These are phyloP conservation scores for Lodderomyces theae DNA, from an alignment of 1,139 yeast genomes.

Conservation along the genomic window DNA sequence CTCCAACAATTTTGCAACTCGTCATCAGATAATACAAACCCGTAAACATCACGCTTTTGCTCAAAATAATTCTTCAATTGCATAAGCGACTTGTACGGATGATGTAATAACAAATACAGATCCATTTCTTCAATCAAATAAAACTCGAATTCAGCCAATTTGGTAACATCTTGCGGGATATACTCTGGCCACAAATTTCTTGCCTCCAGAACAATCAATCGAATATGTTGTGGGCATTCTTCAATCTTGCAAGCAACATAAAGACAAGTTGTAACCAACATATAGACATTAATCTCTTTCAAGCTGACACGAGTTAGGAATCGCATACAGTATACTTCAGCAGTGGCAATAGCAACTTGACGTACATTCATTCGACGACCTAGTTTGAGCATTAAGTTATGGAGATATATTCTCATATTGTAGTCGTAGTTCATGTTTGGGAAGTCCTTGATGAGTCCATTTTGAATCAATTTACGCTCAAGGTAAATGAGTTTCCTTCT, in stretches of 20 bases:
- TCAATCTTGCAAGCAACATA: conserved; percentile 92
- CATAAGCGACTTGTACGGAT: conserved; percentile 77
- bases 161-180: conserved; percentile 87
- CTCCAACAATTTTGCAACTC: conserved; percentile 90
- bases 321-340: conserved; percentile 77
- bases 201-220: conserved; percentile 81
- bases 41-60: conserved; percentile 24
- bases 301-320: conserved; percentile 71
- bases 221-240: conserved; percentile 91
- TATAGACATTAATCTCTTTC: conserved; percentile 77
- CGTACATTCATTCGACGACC: conserved; percentile 77
- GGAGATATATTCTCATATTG: conserved; percentile 66
- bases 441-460: conserved; percentile 44
- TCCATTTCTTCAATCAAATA: conserved; percentile 88
- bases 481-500: conserved; percentile 37
- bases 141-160: conserved; percentile 95
- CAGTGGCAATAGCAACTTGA: conserved; percentile 84
- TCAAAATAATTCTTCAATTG: conserved; percentile 53
- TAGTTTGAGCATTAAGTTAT: conserved; percentile 64
- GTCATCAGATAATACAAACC: conserved; percentile 51
- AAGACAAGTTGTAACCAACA: conserved; percentile 78
- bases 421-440: conserved; percentile 52
- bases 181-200: conserved; percentile 93
- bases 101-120: conserved; percentile 76
- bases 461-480: conserved; percentile 47